These are phyloP conservation scores for Lignosus rhinocerotis DNA, from an alignment of 1,284 basidiomycete genomes.

Conservation along the genomic window DNA sequence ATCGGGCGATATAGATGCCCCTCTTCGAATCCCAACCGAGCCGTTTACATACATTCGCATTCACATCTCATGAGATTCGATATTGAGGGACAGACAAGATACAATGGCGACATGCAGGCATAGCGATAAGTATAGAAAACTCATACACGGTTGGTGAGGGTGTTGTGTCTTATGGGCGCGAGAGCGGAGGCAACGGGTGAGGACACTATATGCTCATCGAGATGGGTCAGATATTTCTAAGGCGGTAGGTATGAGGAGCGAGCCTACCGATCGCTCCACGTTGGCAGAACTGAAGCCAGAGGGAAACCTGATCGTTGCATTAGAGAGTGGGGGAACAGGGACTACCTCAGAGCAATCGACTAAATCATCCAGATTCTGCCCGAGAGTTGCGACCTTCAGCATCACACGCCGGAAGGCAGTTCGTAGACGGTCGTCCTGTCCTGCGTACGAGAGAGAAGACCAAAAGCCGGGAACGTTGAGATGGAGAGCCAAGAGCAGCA, in stretches of 20 bases:
- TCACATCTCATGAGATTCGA: too few species aligned
- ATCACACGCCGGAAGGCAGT: constrained; percentile 7
- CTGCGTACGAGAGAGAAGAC: not conserved
- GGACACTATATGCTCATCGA: not conserved
- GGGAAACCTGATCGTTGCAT: not conserved
- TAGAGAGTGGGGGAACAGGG: not conserved
- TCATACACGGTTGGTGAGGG: too few species aligned
- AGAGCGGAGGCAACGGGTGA: not conserved
- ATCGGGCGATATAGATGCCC: not conserved
- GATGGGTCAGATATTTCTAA: not conserved
- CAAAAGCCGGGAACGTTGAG: not conserved
- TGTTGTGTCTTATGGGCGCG: too few species aligned
- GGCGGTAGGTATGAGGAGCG: not conserved
- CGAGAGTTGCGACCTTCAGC: constrained; percentile 7
- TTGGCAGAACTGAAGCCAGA: not conserved
- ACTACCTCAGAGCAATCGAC: constrained; percentile 18
- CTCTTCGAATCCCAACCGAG: not conserved
- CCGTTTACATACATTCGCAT: too few species aligned
- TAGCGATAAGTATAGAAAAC: too few species aligned
- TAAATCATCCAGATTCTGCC: constrained; percentile 9
- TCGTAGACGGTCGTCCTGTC: constrained; percentile 3
- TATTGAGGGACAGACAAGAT: too few species aligned
- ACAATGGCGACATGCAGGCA: too few species aligned
- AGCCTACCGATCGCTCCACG: constrained; percentile 5
- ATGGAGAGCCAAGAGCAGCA: not conserved